Evolutionary conservation across 2,329 filamentous ascomycete species (phyloP), one percentile per base, ranked within the genome.

Genomic region (Xylariaceae sp.): DNA sequence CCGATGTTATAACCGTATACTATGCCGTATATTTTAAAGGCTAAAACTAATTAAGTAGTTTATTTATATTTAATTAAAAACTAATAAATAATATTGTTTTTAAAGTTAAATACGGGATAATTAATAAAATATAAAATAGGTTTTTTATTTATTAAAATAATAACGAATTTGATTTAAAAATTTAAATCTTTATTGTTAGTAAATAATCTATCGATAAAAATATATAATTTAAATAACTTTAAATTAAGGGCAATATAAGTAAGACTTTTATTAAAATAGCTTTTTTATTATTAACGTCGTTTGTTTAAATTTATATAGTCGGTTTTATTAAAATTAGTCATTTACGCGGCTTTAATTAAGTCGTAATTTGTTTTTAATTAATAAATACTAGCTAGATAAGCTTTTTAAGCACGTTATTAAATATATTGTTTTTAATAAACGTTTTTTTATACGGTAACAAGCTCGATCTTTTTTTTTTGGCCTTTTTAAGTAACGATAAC

Each of bases 21-120:
- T 46, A 36, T 46, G 17, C 17, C 36, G 36, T 46, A 46, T 31
- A 46, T 46, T 46, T n/a, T n/a, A n/a, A n/a, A n/a, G n/a, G n/a
- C n/a, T n/a, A n/a, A n/a, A n/a, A n/a, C n/a, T n/a, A n/a, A 31
- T 34, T 18, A 12, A 9, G 28, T 46, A 9, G 36, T 18, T 31
- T 36, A 12, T 46, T 46, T 46, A 46, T 36, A 46, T 34, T 46
- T 46, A 31, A 17, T 46, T 31, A 36, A 46, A 33, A n/a, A 34
- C n/a, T 46, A 46, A 36, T 46, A 46, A 14, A 46, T 16, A 34
- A 46, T 46, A 18, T 46, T 46, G 6, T 36, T 46, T 31, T 46
- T 46, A 46, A 46, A 14, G 19, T 46, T 34, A 46, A 46, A 46
- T 12, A 41, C 16, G 16, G 16, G n/a, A 46, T 46, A 46, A 46